Conservation (phyloP, 495 filamentous ascomycete genomes). For the Neurospora sp. region DNA sequence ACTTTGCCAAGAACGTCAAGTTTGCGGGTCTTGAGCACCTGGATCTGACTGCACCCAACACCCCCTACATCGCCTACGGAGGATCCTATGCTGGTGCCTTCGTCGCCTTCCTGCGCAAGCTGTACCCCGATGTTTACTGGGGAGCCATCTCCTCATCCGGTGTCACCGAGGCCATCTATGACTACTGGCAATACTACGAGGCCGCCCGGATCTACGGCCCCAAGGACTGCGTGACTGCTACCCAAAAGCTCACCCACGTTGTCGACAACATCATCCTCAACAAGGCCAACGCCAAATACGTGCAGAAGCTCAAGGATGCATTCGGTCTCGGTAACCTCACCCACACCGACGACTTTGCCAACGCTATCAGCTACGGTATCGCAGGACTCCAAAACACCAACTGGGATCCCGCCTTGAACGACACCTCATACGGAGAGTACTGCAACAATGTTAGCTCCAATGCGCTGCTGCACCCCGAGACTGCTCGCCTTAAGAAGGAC, state of each 20-base stretch:
- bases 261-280: constrained; percentile 57
- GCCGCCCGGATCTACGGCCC: constrained; percentile 46
- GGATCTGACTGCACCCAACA: constrained; percentile 46
- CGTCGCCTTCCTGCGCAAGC: constrained; percentile 56
- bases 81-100: constrained; percentile 68
- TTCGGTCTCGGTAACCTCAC: constrained; percentile 52
- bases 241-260: constrained; percentile 48
- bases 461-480: constrained; percentile 36
- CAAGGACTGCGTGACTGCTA: constrained; percentile 42
- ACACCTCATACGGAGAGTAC: constrained; percentile 43
- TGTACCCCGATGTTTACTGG: constrained; percentile 60
- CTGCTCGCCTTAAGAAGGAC: constrained; percentile 25
- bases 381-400: constrained; percentile 50
- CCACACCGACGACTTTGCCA: constrained; percentile 52
- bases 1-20: constrained; percentile 57
- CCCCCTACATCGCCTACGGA: constrained; percentile 61
- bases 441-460: constrained; percentile 47
- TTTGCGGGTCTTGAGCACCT: constrained; percentile 54
- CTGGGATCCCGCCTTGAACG: constrained; percentile 57
- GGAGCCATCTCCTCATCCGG: constrained; percentile 62
- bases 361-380: constrained; percentile 40
- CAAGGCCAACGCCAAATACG: constrained; percentile 30
- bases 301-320: constrained; percentile 41
- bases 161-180: constrained; percentile 58
- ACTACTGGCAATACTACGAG: constrained; percentile 64